These are phyloP conservation scores for Syncephalis plumigaleata DNA, from an alignment of 371 early-diverging fungal species.

Conservation along the genomic window DNA sequence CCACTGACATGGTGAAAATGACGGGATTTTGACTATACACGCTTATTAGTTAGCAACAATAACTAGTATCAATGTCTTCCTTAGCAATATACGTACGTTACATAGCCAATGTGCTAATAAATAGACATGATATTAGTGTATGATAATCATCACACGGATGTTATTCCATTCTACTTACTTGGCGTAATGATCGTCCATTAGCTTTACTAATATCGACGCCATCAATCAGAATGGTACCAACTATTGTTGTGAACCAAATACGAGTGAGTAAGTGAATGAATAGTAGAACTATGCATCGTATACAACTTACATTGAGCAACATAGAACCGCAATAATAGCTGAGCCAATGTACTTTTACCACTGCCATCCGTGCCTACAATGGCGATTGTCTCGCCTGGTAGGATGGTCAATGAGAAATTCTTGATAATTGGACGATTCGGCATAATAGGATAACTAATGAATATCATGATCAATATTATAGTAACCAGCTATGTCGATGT, in stretches of 20 bases:
- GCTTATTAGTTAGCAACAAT: constrained; percentile 23
- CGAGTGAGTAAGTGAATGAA: not conserved
- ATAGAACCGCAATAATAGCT: constrained; percentile 15
- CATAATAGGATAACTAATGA: too few relatives aligned
- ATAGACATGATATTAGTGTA: too few relatives aligned
- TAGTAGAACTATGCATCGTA: not conserved
- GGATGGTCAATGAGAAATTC: not conserved
- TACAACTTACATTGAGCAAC: not conserved
- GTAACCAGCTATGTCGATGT: too few relatives aligned
- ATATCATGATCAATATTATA: too few relatives aligned
- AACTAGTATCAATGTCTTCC: too few relatives aligned
- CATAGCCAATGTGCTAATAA: too few relatives aligned
- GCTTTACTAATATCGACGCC: not conserved
- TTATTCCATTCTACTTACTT: too few relatives aligned
- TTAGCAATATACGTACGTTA: too few relatives aligned
- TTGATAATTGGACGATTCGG: too few relatives aligned
- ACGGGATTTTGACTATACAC: constrained; percentile 77
- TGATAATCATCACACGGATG: too few relatives aligned
- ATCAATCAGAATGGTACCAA: not conserved
- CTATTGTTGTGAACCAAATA: not conserved
- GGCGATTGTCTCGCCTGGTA: constrained; percentile 16
- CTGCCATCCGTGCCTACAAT: constrained; percentile 49
- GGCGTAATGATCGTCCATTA: not conserved
- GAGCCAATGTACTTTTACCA: constrained; percentile 45
- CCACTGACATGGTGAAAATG: constrained; percentile 59